phyloP scores from a whole-genome alignment of 768 basidiomycete species.

The Cubamyces lactineus region DNA sequence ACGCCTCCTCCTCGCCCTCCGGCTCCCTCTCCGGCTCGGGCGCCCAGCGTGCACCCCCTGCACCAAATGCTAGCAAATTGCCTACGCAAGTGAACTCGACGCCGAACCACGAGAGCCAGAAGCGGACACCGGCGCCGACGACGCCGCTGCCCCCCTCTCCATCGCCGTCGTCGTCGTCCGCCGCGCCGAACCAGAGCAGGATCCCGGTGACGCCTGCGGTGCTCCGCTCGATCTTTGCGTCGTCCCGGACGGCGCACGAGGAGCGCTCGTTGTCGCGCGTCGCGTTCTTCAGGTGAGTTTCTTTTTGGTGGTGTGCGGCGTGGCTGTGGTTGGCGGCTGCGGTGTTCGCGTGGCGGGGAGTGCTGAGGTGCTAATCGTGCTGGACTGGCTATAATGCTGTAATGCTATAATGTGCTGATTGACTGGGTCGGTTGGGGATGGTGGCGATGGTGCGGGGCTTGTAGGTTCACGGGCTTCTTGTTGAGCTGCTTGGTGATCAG shows the following conservation, averaged over 20 bases:
- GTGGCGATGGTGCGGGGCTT: not conserved
- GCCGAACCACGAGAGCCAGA: too few species aligned
- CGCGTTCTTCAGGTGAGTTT: constrained; percentile 77
- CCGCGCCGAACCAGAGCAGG: constrained; percentile 46
- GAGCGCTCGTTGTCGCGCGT: constrained; percentile 83
- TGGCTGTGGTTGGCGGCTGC: too few species aligned
- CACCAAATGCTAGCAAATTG: too few species aligned
- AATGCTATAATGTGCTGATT: too few species aligned
- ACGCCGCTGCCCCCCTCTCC: constrained; percentile 19
- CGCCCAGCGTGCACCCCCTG: too few species aligned
- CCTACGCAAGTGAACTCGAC: too few species aligned
- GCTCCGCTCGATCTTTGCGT: constrained; percentile 82
- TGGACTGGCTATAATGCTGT: too few species aligned
- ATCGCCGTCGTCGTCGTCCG: too few species aligned
- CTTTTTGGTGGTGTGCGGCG: too few species aligned
- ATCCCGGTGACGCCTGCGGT: constrained; percentile 86
- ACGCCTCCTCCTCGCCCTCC: constrained; percentile 5
- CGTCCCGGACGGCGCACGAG: constrained; percentile 78
- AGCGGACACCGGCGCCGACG: not conserved
- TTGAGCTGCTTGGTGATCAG: constrained; percentile 83
- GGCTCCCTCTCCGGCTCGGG: not conserved
- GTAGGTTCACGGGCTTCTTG: constrained; percentile 80
- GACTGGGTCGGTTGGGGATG: too few species aligned
- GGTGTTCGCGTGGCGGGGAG: not conserved
- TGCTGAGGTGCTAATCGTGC: too few species aligned